Evolutionary conservation across 176 grass and related monocot species (phyloP).

Genomic region (Echinochloa phyllopogon): DNA sequence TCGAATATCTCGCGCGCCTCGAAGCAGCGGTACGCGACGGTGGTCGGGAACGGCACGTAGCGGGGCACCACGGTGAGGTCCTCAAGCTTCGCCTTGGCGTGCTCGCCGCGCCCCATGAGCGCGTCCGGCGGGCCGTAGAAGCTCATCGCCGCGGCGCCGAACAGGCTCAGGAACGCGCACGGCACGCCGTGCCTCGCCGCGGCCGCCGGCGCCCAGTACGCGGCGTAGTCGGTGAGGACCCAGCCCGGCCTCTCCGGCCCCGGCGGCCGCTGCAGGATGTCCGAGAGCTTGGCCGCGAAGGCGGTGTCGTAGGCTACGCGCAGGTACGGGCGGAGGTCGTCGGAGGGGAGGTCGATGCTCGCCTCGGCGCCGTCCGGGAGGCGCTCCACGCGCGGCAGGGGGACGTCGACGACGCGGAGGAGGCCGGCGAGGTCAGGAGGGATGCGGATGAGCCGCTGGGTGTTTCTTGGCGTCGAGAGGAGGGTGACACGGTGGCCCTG

Average conservation of each 20-base stretch:
- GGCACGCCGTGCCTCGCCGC: conserved; percentile 36
- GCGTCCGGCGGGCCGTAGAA: not conserved
- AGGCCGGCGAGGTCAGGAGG: not conserved
- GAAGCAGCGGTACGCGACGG: conserved; percentile 30
- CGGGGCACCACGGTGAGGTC: conserved; percentile 10
- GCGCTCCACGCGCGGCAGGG: conserved; percentile 9
- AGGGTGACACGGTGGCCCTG: conserved; percentile 36
- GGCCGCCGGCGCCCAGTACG: conserved; percentile 50
- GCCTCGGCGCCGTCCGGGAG: conserved; percentile 30
- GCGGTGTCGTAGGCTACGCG: conserved; percentile 24
- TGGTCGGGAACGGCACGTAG: conserved; percentile 40
- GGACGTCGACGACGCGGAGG: conserved; percentile 24
- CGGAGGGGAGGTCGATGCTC: conserved; percentile 27
- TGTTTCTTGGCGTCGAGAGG: conserved; percentile 29
- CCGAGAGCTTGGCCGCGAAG: not conserved
- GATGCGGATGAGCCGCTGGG: conserved; percentile 13
- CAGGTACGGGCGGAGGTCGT: conserved; percentile 32
- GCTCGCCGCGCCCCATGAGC: conserved; percentile 22
- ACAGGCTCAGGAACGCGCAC: conserved; percentile 34
- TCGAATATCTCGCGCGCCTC: conserved; percentile 36
- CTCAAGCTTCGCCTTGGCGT: conserved; percentile 25
- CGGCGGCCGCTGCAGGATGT: not conserved
- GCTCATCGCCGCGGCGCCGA: conserved; percentile 10
- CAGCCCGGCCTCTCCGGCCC: conserved; percentile 42
- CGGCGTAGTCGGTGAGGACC: conserved; percentile 55